Conservation (phyloP, 169 alveolate genomes). For the Theileria orientalis region DNA sequence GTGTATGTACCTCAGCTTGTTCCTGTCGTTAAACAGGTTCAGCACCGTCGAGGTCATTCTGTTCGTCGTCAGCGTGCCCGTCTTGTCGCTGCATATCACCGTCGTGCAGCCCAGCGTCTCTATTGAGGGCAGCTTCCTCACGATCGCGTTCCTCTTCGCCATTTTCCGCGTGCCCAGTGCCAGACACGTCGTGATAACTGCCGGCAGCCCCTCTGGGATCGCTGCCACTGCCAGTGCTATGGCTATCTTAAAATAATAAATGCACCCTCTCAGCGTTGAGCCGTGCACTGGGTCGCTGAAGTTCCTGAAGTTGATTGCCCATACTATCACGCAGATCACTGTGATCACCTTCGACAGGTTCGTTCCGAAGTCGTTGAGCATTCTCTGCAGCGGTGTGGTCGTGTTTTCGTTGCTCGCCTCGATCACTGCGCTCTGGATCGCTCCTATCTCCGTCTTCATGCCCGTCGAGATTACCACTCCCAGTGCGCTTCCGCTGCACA, state of each 20-base stretch:
- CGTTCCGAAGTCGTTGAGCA: slow-evolving; percentile 93
- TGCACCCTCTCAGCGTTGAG: slow-evolving; percentile 90
- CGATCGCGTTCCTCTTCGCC: slow-evolving; percentile 96
- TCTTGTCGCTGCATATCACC: slow-evolving; percentile 97
- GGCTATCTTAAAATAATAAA: slow-evolving; percentile 96
- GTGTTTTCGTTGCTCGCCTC: slow-evolving; percentile 92
- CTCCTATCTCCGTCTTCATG: slow-evolving; percentile 97
- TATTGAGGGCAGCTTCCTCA: slow-evolving; percentile 94
- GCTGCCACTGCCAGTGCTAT: slow-evolving; percentile 99
- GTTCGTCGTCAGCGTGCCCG: slow-evolving; percentile 98
- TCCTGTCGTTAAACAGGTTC: slow-evolving; percentile 15
- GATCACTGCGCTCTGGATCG: slow-evolving; percentile 92
- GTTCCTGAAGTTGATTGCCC: slow-evolving; percentile 94
- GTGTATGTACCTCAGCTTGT: slow-evolving; percentile 7
- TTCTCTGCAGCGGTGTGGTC: slow-evolving; percentile 94
- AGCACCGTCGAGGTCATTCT: slow-evolving; percentile 87
- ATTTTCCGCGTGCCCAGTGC: slow-evolving; percentile 96
- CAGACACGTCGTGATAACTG: slow-evolving; percentile 97
- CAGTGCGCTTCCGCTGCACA: slow-evolving; percentile 90
- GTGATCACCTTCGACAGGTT: slow-evolving; percentile 89
- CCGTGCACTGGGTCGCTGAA: slow-evolving; percentile 98
- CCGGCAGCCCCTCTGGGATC: slow-evolving; percentile 99
- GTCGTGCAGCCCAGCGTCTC: slow-evolving; percentile 99
- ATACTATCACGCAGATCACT: slow-evolving; percentile 90
- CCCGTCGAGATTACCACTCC: slow-evolving; percentile 96